These are phyloP conservation scores for Oryza longistaminata DNA, from an alignment of 176 grass and related monocot genomes.

Conservation along the genomic window DNA sequence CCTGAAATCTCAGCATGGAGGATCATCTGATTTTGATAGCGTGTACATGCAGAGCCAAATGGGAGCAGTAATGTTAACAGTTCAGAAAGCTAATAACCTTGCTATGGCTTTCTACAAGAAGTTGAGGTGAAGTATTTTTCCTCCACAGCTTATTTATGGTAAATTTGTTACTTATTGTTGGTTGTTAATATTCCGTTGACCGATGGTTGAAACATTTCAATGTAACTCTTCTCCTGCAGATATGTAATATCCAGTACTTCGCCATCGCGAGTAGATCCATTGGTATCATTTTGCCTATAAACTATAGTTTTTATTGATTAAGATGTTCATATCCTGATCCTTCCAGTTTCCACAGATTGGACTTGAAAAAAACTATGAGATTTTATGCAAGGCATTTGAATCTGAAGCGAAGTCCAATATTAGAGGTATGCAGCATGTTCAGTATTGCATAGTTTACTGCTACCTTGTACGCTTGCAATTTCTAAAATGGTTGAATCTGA, in stretches of 20 bases:
- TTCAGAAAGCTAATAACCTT: conserved; percentile 72
- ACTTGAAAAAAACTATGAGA: conserved; percentile 74
- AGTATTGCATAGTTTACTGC: not conserved
- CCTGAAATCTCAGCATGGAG: conserved; percentile 2
- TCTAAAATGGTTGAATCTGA: not conserved
- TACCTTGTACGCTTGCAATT: not conserved
- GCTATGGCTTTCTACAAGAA: conserved; percentile 81
- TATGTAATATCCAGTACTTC: conserved; percentile 82
- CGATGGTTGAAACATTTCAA: not conserved
- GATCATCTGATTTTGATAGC: not conserved
- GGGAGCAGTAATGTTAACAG: conserved; percentile 84
- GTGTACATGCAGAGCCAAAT: conserved; percentile 61
- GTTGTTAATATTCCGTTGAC: not conserved
- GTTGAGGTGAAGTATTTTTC: conserved; percentile 51
- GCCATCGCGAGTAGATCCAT: conserved; percentile 68
- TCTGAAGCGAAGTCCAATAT: conserved; percentile 72
- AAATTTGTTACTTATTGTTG: conserved; percentile 12
- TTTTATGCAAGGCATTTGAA: conserved; percentile 80
- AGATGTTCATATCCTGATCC: not conserved
- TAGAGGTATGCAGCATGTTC: conserved; percentile 56
- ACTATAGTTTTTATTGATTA: not conserved
- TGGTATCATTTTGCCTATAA: conserved; percentile 46
- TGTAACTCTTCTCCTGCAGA: conserved; percentile 42
- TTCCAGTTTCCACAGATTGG: conserved; percentile 52
- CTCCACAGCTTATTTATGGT: not conserved